phyloP scores from a whole-genome alignment of 805 yeast species.

The Saccharomycopsis schoenii region DNA sequence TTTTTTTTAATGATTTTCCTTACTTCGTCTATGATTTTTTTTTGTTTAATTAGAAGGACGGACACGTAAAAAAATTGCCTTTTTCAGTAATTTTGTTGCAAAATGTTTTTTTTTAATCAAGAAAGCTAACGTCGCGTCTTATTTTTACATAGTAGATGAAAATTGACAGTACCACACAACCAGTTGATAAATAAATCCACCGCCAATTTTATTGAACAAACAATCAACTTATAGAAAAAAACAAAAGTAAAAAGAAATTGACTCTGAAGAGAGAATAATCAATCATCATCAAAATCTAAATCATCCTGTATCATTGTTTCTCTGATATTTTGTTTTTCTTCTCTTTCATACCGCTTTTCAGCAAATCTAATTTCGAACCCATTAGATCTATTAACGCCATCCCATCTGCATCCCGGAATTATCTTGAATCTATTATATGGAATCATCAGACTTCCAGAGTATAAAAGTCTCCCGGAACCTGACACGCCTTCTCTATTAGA shows the following conservation, averaged over 20 bases:
- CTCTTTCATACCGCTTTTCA: constrained; percentile 19
- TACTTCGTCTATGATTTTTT: neutral
- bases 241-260: too few relatives aligned
- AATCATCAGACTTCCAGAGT: constrained; percentile 27
- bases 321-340: neutral
- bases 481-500: constrained; percentile 20
- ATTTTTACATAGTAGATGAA: neutral
- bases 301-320: neutral
- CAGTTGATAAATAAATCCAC: too few relatives aligned
- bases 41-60: neutral
- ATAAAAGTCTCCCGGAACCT: constrained; percentile 41
- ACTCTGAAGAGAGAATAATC: too few relatives aligned
- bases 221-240: too few relatives aligned
- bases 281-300: neutral
- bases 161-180: too few relatives aligned
- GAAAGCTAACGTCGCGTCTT: neutral
- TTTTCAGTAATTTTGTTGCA: neutral
- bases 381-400: constrained; percentile 81
- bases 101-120: neutral
- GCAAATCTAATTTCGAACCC: constrained; percentile 71
- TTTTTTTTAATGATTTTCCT: neutral
- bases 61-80: neutral
- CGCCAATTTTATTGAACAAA: too few relatives aligned
- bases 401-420: constrained; percentile 80
- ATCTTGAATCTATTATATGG: constrained; percentile 70